Evolutionary conservation across 768 basidiomycete species (phyloP), one percentile per base, ranked within the genome.

Genomic region (Lactarius pseudohatsudake): DNA sequence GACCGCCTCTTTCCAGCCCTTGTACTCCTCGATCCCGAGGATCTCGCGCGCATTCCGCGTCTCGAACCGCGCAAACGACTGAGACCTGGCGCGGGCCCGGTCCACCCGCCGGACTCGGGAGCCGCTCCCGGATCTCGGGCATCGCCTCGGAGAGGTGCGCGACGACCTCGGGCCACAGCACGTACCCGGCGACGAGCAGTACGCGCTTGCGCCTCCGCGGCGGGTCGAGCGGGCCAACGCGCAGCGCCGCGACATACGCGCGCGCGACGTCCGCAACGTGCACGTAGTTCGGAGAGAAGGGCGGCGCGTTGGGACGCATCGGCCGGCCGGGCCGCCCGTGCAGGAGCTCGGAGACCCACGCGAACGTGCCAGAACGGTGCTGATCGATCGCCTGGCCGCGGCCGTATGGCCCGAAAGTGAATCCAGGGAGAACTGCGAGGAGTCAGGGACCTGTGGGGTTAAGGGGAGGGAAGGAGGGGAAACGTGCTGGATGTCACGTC

Each of bases 271-370:
- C 66, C 15, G 50, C 26, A 9, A 67, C 53, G 43, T 67, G 66
- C 7, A 67, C 53, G 57, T 67, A 67, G 34, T 67, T 67, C 28
- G 66, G 66, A 30, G 66, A 67, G 16, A 64, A 67, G 4, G 66
- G 66, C 1, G 58, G 58, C 2, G 41, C 66, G 3, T 67, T 67
- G 8, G 61, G 62, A 3, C 47, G 59, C 53, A 55, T 38, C 10
- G 66, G 57, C 11, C 66, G 30, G 57, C 66, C 66, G 28, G 58
- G 28, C 10, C 62, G 62, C 0, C 66, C 66, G 54, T 67, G 32
- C 28, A 67, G 26, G 30, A 67, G 66, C 43, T 26, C 53, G n/a
- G 57, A 55, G 34, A 67, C 32, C 66, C 66, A 67, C 22, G 66
- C 66, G 43, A 67, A 67, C 5, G 66, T 64, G 28, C 66, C 66